Percentiles rank a stretch among this genome's conserved stretches.
Evolutionary conservation across 2,329 filamentous ascomycete genomes (phyloP).

Genomic region (Xylaria sp.): DNA sequence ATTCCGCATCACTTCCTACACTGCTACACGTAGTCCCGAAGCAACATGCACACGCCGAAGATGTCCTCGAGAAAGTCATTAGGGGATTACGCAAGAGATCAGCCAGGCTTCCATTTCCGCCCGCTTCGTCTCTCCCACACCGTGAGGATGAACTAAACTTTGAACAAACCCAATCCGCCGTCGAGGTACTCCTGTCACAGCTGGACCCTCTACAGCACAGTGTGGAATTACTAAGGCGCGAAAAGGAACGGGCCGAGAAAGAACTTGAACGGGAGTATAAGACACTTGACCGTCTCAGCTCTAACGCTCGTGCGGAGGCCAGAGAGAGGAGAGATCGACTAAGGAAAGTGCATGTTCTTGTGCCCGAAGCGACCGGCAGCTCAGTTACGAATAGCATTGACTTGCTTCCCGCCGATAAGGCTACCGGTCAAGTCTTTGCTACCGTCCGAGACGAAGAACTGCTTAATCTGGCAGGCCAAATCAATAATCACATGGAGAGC

Average conservation of each 20-base stretch:
- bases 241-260: constrained; percentile 66
- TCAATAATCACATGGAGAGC: constrained; percentile 67
- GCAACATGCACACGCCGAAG: constrained; percentile 64
- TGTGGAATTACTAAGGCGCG: constrained; percentile 68
- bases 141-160: constrained; percentile 72
- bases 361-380: constrained; percentile 52
- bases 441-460: constrained; percentile 56
- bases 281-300: constrained; percentile 61
- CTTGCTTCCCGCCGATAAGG: constrained; percentile 37
- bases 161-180: constrained; percentile 71
- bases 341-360: constrained; percentile 63
- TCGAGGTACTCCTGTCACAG: constrained; percentile 65
- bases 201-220: constrained; percentile 72
- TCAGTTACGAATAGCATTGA: constrained; percentile 27
- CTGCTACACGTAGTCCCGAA: constrained; percentile 65
- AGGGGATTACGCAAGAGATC: constrained; percentile 68
- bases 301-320: constrained; percentile 66
- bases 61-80: constrained; percentile 66
- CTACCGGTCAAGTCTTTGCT: constrained; percentile 42
- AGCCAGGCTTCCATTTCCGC: constrained; percentile 74
- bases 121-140: constrained; percentile 57
- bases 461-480: constrained; percentile 58
- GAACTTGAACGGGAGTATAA: constrained; percentile 68
- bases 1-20: constrained; percentile 70
- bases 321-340: constrained; percentile 61